Percentiles rank a stretch among this genome's conserved stretches.
Conservation (phyloP, 306 rosid species). For the Coriaria nepalensis region DNA sequence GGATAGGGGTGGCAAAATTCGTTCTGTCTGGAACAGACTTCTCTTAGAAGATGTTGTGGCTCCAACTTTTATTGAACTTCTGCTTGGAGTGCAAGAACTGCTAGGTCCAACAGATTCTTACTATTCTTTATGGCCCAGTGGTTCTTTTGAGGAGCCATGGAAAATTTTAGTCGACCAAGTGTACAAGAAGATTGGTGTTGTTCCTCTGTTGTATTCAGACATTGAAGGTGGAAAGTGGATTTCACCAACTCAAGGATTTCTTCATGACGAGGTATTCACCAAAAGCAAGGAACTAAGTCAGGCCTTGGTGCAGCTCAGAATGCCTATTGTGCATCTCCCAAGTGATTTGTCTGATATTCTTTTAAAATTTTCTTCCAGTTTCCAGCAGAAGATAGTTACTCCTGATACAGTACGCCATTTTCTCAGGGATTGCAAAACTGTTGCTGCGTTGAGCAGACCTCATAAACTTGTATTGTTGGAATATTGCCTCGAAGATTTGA, state of each 20-base stretch:
- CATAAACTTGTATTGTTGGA: conserved; percentile 73
- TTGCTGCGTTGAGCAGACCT: conserved; percentile 30
- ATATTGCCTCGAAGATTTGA: conserved; percentile 88
- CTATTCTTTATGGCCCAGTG: conserved; percentile 83
- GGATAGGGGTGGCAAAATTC: conserved; percentile 96
- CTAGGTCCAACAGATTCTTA: conserved; percentile 51
- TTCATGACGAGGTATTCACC: conserved; percentile 59
- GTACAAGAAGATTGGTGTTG: conserved; percentile 43
- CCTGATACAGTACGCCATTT: conserved; percentile 67
- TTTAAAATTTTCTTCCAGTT: conserved; percentile 40
- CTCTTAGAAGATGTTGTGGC: conserved; percentile 83
- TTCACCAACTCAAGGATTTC: conserved; percentile 70
- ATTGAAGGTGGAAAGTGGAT: conserved; percentile 88
- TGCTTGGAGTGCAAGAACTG: conserved; percentile 48
- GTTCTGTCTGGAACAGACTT: conserved; percentile 87
- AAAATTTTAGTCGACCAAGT: conserved; percentile 58
- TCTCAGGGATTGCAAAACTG: conserved; percentile 49
- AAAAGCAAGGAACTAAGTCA: conserved; percentile 63
- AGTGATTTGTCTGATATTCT: conserved; percentile 52
- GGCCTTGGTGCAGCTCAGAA: conserved; percentile 63
- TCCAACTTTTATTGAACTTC: conserved; percentile 63
- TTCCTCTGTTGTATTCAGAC: conserved; percentile 61
- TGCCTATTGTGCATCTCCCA: conserved; percentile 79
- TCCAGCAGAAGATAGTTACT: conserved; percentile 58
- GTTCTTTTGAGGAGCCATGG: conserved; percentile 98